Evolutionary conservation across 176 grass and related monocot species (phyloP).

Genomic region (Carex kokanica): DNA sequence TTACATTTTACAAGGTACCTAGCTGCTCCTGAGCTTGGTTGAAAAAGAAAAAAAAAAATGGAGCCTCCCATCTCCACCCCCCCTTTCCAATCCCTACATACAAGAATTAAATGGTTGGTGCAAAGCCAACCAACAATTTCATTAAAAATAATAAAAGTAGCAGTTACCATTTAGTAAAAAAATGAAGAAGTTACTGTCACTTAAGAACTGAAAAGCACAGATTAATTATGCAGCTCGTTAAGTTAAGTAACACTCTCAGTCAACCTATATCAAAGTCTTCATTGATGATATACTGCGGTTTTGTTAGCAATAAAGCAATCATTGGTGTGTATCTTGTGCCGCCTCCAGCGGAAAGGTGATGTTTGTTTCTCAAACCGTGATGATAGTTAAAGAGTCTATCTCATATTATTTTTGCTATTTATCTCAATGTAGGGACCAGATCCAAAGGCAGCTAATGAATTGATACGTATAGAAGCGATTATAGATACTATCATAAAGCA

Average conservation of each 20-base stretch:
- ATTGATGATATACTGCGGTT: not conserved
- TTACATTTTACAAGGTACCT: not conserved
- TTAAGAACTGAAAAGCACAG: not conserved
- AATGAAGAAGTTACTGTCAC: not conserved
- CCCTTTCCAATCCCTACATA: not conserved
- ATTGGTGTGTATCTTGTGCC: not conserved
- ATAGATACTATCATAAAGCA: slow-evolving; percentile 53
- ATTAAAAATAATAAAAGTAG: not conserved
- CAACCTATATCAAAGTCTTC: not conserved
- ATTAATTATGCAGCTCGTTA: not conserved
- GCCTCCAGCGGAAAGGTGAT: not conserved
- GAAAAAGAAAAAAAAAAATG: not conserved
- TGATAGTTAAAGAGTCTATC: not conserved
- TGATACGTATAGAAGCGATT: slow-evolving; percentile 65
- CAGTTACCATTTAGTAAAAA: not conserved
- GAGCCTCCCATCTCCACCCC: not conserved
- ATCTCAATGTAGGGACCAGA: slow-evolving; percentile 69
- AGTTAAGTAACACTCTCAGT: not conserved
- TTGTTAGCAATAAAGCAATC: not conserved
- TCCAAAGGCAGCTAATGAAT: slow-evolving; percentile 63
- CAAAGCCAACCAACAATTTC: not conserved
- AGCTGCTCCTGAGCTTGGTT: not conserved
- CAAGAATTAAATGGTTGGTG: not conserved
- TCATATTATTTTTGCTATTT: slow-evolving; percentile 15
- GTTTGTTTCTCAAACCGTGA: not conserved